Base-by-base conservation (phyloP, 768 basidiomycete genomes). In the Mycena metata region DNA sequence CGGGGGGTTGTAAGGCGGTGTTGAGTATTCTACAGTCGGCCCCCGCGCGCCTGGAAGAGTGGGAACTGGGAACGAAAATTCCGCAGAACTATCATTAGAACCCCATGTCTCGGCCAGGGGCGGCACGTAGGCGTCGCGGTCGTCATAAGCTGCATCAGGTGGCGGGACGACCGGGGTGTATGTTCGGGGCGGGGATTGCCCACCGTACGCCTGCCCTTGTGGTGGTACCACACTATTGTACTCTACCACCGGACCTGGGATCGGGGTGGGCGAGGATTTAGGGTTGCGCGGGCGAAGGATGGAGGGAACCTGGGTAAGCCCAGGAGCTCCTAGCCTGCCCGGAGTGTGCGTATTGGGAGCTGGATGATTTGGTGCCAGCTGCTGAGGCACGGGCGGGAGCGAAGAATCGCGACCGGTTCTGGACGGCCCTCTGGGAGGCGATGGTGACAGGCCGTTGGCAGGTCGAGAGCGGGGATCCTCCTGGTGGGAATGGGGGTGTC, bases 201-300 rank as follows among this genome's bases (percentile, higher is more conserved):
- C 16, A 3, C 24, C 46, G 36, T 57, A 62, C 11, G 30, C 54
- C 21, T 46, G 33, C 26, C 33, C 63, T 55, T 51, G 69, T 13
- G 66, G 56, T 7, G 72, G 67, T 5, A 73, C 47, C 0, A 68
- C 67, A 23, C 55, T 50, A 33, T 9, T 64, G 52, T 73, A 72
- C 60, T 52, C 73, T 52, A 74, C 52, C 60, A 58, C 11, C 23
- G 77, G 50, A 54, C 60, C 59, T 42, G 77, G 61, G 65, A 77
- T 51, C 52, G 39, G 73, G 69, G 12, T 71, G 36, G 70, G 70
- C 17, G 70, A 71, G 3, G 70, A 71, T 41, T 71, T 71, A n/a
- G 70, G 76, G 72, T 59, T 76, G 4, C 82, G 79, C 17, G 86
- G 82, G 41, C 84, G 84, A n/a, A 88, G 79, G 36, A 82, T 76